Percentiles rank a stretch among this genome's conserved stretches.
phyloP scores from a whole-genome alignment of 73 alveolate species.

The Halteria grandinella region DNA sequence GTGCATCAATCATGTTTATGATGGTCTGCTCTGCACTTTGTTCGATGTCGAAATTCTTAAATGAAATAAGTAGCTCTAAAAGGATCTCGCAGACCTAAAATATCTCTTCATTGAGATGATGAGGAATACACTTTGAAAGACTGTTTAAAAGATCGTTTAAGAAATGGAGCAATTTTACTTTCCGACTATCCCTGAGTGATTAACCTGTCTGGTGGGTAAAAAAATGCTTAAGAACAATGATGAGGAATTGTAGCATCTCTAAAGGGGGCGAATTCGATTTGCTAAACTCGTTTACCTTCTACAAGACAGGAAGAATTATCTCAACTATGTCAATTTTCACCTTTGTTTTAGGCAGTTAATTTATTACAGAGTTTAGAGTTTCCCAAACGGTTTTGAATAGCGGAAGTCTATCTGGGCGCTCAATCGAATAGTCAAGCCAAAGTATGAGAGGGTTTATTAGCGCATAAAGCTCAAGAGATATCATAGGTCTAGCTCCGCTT shows the following conservation, averaged over 20 bases:
- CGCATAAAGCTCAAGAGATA: slow-evolving; percentile 52
- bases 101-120: slow-evolving; percentile 70
- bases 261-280: slow-evolving; percentile 58
- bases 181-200: slow-evolving; percentile 6
- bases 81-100: slow-evolving; percentile 57
- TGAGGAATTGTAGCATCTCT: slow-evolving; percentile 68
- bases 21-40: slow-evolving; percentile 1
- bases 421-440: slow-evolving; percentile 71
- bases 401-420: slow-evolving; percentile 51
- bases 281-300: slow-evolving; percentile 44
- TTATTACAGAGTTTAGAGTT: slow-evolving; percentile 31
- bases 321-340: slow-evolving; percentile 32
- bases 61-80: too few species aligned
- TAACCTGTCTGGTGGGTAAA: background rate
- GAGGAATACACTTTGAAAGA: slow-evolving; percentile 67
- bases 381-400: slow-evolving; percentile 65
- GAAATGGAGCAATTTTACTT: slow-evolving; percentile 8
- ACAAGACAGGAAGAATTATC: slow-evolving; percentile 49
- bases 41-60: too few species aligned
- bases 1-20: slow-evolving; percentile 27
- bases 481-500: background rate
- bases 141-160: slow-evolving; percentile 39
- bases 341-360: slow-evolving; percentile 29
- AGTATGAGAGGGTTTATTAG: slow-evolving; percentile 61
- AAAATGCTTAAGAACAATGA: slow-evolving; percentile 52